Conservation (phyloP, 257 asterid genomes). For the Solanum bulbocastanum region DNA sequence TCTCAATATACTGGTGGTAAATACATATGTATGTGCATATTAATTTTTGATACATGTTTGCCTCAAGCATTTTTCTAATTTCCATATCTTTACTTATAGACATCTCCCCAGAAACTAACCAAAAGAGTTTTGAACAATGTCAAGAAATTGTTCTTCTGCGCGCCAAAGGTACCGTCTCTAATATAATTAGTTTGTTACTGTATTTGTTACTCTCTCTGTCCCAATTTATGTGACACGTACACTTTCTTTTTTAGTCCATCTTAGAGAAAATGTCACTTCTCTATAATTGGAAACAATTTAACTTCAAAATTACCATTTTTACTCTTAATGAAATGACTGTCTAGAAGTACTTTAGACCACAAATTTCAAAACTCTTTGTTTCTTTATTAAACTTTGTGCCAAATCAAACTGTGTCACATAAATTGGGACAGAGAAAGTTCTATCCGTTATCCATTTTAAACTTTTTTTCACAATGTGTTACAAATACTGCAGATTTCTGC, state of each 20-base stretch:
- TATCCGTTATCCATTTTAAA: background rate
- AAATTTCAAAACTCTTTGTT: background rate
- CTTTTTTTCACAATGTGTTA: background rate
- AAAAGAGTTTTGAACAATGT: background rate
- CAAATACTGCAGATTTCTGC: conserved; percentile 34
- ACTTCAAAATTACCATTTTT: background rate
- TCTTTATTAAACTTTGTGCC: background rate
- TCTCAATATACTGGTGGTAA: background rate
- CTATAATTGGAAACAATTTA: background rate
- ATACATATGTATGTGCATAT: background rate
- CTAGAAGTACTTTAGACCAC: background rate
- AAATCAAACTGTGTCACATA: background rate
- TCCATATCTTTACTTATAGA: background rate
- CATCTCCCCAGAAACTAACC: background rate
- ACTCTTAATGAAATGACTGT: background rate
- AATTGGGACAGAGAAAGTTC: background rate
- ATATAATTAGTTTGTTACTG: background rate
- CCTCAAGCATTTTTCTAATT: background rate
- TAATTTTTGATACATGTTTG: background rate
- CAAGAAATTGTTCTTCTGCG: background rate
- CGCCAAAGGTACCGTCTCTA: background rate
- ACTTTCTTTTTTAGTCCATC: background rate
- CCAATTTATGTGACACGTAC: background rate
- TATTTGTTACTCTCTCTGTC: background rate
- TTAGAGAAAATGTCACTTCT: background rate